Percentiles rank a stretch among this genome's conserved stretches.
Conservation (phyloP, 371 early-diverging fungal species). For the Mortierella sp. region DNA sequence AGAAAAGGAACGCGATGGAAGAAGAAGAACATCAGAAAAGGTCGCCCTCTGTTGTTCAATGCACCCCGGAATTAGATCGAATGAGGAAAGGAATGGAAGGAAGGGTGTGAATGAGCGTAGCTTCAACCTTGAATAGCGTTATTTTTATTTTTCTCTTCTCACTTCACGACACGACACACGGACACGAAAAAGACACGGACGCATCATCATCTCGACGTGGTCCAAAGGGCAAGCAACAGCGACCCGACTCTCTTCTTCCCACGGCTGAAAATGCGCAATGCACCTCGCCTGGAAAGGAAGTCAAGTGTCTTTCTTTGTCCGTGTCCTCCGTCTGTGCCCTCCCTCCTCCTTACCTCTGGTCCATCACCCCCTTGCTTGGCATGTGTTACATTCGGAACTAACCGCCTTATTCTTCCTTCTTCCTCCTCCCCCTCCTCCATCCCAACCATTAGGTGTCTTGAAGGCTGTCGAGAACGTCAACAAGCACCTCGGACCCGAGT, state of each 20-base stretch:
- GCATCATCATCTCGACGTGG: not conserved
- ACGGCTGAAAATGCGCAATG: slow-evolving; percentile 9
- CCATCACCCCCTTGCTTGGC: not conserved
- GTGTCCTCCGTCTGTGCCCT: slow-evolving; percentile 10
- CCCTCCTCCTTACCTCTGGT: not conserved
- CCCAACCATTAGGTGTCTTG: slow-evolving; percentile 77
- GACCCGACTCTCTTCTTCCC: slow-evolving; percentile 4
- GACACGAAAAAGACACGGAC: slow-evolving; percentile 7
- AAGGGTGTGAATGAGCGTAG: not conserved
- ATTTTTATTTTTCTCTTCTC: not conserved
- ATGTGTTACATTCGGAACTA: slow-evolving; percentile 13
- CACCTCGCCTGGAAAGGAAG: slow-evolving; percentile 8
- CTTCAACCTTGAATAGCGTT: slow-evolving; percentile 4
- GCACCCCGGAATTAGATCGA: not conserved
- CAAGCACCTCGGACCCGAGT: slow-evolving; percentile 85
- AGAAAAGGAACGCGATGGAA: slow-evolving; percentile 1
- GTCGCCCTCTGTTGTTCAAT: not conserved
- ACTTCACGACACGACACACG: not conserved
- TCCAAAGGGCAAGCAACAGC: not conserved
- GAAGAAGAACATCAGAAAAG: not conserved
- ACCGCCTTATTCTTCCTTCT: slow-evolving; percentile 10
- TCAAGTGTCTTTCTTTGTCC: not conserved
- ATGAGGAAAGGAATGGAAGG: not conserved
- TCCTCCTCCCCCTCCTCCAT: not conserved
- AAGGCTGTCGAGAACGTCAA: slow-evolving; percentile 96